Conservation (phyloP, 192 early-diverging fungal genomes). For the Gryganskiella cystojenkinii region DNA sequence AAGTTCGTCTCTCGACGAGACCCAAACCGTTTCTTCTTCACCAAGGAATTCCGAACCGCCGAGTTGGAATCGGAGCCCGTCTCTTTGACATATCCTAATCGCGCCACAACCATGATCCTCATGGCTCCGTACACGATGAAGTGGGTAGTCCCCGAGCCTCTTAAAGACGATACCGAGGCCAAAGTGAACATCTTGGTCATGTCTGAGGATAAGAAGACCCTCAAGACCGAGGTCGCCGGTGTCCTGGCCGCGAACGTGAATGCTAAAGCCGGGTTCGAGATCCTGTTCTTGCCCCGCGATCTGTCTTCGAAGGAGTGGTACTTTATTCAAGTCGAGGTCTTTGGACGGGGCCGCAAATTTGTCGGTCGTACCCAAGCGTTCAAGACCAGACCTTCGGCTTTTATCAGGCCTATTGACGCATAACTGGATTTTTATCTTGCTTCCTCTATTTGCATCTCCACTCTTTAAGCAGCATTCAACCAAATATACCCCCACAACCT, state of each 20-base stretch:
- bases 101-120: not conserved
- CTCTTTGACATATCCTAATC: not conserved
- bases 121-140: slow-evolving; percentile 14
- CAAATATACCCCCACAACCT: no score
- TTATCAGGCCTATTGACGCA: not conserved
- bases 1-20: not conserved
- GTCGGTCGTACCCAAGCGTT: slow-evolving; percentile 9
- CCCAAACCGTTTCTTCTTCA: slow-evolving; percentile 1
- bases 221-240: not conserved
- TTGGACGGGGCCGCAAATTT: slow-evolving; percentile 10
- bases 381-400: not conserved
- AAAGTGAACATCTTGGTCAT: slow-evolving; percentile 13
- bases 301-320: not conserved
- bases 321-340: slow-evolving; percentile 8
- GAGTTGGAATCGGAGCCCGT: slow-evolving; percentile 2
- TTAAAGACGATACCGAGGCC: not conserved
- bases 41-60: not conserved
- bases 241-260: slow-evolving; percentile 5
- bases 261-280: not conserved
- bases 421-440: no score
- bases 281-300: slow-evolving; percentile 12
- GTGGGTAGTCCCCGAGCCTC: slow-evolving; percentile 5
- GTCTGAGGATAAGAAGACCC: no score
- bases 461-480: no score
- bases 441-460: no score